Evolutionary conservation across 352 stramenopile genomes (phyloP).

Genomic region (Phytophthora aleatoria): DNA sequence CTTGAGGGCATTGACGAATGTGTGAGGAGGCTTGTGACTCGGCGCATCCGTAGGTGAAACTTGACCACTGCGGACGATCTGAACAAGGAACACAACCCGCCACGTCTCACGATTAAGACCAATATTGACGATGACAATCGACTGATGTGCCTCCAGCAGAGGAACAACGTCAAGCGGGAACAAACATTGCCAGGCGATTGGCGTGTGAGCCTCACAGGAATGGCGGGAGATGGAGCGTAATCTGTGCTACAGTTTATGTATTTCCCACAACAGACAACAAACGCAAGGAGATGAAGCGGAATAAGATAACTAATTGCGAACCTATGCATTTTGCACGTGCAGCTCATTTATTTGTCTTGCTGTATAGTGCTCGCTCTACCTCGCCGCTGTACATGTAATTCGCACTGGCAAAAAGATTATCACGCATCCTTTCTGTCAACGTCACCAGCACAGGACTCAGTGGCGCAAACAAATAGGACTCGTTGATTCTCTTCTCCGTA

Average conservation of each 20-base stretch:
- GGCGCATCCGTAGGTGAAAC: no score
- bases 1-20: not conserved
- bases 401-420: not conserved
- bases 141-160: no score
- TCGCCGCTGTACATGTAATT: not conserved
- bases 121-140: slow-evolving; percentile 1
- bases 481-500: not conserved
- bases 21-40: no score
- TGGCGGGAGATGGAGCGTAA: no score
- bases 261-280: not conserved
- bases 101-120: not conserved
- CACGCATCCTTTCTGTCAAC: not conserved
- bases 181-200: not conserved
- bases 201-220: no score
- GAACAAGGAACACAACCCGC: no score
- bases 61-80: no score
- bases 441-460: no score
- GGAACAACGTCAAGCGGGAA: slow-evolving; percentile 8
- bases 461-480: slow-evolving; percentile 1
- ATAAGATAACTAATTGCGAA: slow-evolving; percentile 11
- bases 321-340: slow-evolving; percentile 8
- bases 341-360: slow-evolving; percentile 23
- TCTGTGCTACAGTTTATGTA: no score
- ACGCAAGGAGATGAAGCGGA: not conserved
- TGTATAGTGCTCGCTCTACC: slow-evolving; percentile 12